Conservation (phyloP, 306 rosid species). For the Lathyrus oleraceus region DNA sequence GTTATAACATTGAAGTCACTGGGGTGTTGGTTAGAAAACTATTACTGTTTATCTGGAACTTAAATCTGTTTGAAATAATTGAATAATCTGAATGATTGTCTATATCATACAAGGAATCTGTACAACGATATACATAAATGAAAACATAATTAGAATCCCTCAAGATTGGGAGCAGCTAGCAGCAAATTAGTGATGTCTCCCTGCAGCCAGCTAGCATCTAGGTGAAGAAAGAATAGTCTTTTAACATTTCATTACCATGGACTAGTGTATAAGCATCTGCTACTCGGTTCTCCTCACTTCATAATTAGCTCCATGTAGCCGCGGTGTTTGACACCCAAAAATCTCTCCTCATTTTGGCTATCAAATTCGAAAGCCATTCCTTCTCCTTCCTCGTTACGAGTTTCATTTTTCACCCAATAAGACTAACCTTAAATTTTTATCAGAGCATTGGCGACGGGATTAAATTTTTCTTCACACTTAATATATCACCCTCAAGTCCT, state of each 20-base stretch:
- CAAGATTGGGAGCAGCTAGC: conserved; percentile 2
- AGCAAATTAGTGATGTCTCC: not conserved
- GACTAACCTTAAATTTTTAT: conserved; percentile 5
- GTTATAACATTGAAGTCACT: conserved; percentile 3
- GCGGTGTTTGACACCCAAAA: not conserved
- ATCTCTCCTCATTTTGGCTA: not conserved
- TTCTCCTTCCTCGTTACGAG: not conserved
- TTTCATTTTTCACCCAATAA: not conserved
- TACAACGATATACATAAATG: not conserved
- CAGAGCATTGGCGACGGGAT: not conserved
- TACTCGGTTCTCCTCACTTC: not conserved
- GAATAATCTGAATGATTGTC: conserved; percentile 14
- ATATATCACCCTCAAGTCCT: not conserved
- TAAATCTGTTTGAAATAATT: not conserved
- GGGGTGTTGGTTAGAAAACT: conserved; percentile 5
- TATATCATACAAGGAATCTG: conserved; percentile 10
- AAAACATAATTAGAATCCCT: conserved; percentile 6
- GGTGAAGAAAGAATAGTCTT: conserved; percentile 4
- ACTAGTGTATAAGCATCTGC: conserved; percentile 4
- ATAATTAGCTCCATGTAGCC: not conserved
- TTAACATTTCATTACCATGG: not conserved
- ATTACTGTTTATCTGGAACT: conserved; percentile 11
- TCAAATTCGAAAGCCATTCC: not conserved
- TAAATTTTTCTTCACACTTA: not conserved
- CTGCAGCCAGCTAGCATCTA: conserved; percentile 15